Conservation (phyloP, 306 rosid species). For the Hippophae tibetana region DNA sequence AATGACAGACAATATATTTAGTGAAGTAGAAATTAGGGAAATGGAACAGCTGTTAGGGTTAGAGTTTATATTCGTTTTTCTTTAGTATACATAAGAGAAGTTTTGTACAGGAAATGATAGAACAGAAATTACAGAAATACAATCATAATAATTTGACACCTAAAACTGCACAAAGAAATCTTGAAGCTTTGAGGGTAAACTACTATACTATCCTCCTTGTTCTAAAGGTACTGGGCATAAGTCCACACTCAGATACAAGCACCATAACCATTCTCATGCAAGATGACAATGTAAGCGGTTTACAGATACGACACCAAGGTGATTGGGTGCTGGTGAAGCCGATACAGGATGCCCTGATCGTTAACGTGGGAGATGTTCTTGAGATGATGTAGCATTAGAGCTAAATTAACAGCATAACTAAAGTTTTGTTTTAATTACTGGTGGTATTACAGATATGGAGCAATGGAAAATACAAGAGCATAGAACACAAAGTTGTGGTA, state of each 20-base stretch:
- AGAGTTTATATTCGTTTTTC: no score
- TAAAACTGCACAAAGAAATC: conserved; percentile 23
- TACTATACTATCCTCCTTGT: conserved; percentile 34
- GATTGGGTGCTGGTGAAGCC: conserved; percentile 31
- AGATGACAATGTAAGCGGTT: conserved; percentile 23
- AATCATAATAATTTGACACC: no score
- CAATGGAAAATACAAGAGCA: conserved; percentile 33
- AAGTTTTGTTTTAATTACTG: background rate
- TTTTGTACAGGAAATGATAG: no score
- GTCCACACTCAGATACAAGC: conserved; percentile 38
- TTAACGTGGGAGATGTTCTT: conserved; percentile 33
- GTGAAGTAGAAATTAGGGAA: no score
- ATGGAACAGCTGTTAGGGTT: no score
- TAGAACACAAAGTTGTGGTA: conserved; percentile 30
- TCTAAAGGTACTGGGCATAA: conserved; percentile 28
- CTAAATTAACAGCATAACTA: no score
- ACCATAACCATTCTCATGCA: conserved; percentile 41
- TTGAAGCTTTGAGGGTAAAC: conserved; percentile 16
- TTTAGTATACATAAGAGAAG: no score
- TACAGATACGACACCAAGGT: conserved; percentile 34
- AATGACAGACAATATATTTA: no score
- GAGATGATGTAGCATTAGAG: conserved; percentile 1
- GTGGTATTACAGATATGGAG: conserved; percentile 26
- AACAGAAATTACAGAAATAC: no score
- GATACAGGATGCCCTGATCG: conserved; percentile 22